Conservation (phyloP, 805 yeast species). For the Pichia cabralensis region DNA sequence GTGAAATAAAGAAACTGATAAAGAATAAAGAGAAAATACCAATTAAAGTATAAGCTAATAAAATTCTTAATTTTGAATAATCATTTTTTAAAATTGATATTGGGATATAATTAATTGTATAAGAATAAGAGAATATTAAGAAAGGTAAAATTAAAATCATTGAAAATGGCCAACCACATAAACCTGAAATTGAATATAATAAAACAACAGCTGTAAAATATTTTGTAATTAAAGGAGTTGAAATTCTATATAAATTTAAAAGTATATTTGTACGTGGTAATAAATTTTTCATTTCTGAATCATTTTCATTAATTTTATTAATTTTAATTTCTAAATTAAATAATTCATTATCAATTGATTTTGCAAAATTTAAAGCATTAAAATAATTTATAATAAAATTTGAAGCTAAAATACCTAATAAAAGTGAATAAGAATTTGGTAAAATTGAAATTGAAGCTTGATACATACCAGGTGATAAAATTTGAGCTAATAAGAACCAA, state of each 20-base stretch:
- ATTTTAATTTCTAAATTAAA: conserved; percentile 10
- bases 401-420: conserved; percentile 36
- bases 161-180: conserved; percentile 89
- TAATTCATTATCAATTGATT: conserved; percentile 13
- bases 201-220: conserved; percentile 26
- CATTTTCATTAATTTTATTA: conserved; percentile 8
- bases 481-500: conserved; percentile 54
- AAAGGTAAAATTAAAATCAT: conserved; percentile 56
- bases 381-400: conserved; percentile 29
- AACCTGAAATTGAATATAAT: conserved; percentile 54
- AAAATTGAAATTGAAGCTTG: conserved; percentile 82
- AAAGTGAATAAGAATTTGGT: conserved; percentile 74
- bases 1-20: conserved; percentile 15
- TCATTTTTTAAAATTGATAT: conserved; percentile 7
- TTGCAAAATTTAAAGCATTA: conserved; percentile 15
- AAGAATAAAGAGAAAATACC: conserved; percentile 12
- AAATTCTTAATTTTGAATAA: conserved; percentile 3
- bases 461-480: conserved; percentile 70
- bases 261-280: conserved; percentile 10
- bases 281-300: conserved; percentile 10
- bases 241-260: conserved; percentile 7
- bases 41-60: conserved; percentile 12
- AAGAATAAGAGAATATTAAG: conserved; percentile 27
- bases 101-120: conserved; percentile 5
- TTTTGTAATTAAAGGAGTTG: conserved; percentile 13